Percentiles rank a stretch among this genome's conserved stretches.
Conservation (phyloP, 768 basidiomycete species). For the Suillus luteus region DNA sequence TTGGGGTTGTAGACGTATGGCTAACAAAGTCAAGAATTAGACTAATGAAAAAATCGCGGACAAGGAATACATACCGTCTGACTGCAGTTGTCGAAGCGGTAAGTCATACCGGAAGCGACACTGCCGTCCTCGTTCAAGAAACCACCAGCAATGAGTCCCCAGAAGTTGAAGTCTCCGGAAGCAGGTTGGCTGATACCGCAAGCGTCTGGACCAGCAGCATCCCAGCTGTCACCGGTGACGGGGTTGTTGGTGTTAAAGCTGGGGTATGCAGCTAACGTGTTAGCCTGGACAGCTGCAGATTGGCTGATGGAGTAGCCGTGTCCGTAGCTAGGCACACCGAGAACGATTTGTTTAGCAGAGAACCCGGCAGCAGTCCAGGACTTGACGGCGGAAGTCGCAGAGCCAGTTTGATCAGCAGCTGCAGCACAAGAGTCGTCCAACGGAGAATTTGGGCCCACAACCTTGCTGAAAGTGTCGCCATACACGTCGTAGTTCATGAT, state of each 20-base stretch:
- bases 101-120: slow-evolving; percentile 54
- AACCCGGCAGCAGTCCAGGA: slow-evolving; percentile 82
- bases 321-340: slow-evolving; percentile 85
- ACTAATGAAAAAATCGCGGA: not conserved
- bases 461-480: slow-evolving; percentile 47
- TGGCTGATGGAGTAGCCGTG: slow-evolving; percentile 58
- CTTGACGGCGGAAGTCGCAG: slow-evolving; percentile 70
- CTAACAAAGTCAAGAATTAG: slow-evolving; percentile 37
- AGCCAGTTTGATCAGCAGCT: slow-evolving; percentile 60
- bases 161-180: slow-evolving; percentile 62
- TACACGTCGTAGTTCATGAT: slow-evolving; percentile 75
- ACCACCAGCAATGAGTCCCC: slow-evolving; percentile 58
- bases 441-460: slow-evolving; percentile 83
- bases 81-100: slow-evolving; percentile 65
- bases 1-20: slow-evolving; percentile 65
- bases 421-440: slow-evolving; percentile 76
- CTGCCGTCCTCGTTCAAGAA: slow-evolving; percentile 50
- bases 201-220: slow-evolving; percentile 49
- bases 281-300: slow-evolving; percentile 27
- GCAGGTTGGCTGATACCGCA: slow-evolving; percentile 59
- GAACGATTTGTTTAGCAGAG: slow-evolving; percentile 67
- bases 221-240: slow-evolving; percentile 60
- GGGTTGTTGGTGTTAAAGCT: slow-evolving; percentile 46
- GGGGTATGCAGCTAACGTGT: slow-evolving; percentile 50
- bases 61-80: slow-evolving; percentile 58